Evolutionary conservation across 192 early-diverging fungal genomes (phyloP).

Genomic region (Helicostylum pulchrum): DNA sequence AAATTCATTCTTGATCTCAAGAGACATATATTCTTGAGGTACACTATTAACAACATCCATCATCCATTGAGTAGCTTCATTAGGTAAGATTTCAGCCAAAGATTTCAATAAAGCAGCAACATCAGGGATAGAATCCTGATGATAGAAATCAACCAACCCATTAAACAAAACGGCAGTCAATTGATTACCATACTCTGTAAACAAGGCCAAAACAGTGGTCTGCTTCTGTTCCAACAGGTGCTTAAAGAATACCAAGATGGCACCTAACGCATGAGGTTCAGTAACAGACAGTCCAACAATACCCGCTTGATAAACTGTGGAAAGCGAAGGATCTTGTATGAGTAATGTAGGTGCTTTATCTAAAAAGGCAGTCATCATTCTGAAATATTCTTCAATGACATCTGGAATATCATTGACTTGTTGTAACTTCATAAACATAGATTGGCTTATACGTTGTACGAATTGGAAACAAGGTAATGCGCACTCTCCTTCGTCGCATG

Average conservation of each 20-base stretch:
- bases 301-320: slow-evolving; percentile 60
- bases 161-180: slow-evolving; percentile 48
- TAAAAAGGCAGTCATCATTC: slow-evolving; percentile 47
- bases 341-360: slow-evolving; percentile 52
- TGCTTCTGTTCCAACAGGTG: slow-evolving; percentile 37
- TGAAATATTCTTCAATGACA: slow-evolving; percentile 77
- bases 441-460: slow-evolving; percentile 61
- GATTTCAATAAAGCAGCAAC: slow-evolving; percentile 49
- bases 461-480: slow-evolving; percentile 51
- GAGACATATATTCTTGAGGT: slow-evolving; percentile 41
- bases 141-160: slow-evolving; percentile 55
- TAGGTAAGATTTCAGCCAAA: slow-evolving; percentile 44
- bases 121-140: slow-evolving; percentile 52
- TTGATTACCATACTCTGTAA: slow-evolving; percentile 36
- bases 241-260: slow-evolving; percentile 49
- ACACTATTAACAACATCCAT: slow-evolving; percentile 40
- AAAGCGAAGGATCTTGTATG: slow-evolving; percentile 51
- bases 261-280: slow-evolving; percentile 44
- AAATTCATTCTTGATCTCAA: slow-evolving; percentile 49
- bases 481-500: slow-evolving; percentile 43
- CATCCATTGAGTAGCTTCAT: slow-evolving; percentile 49
- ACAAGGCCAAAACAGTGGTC: slow-evolving; percentile 19
- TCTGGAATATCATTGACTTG: slow-evolving; percentile 60
- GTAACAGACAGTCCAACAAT: slow-evolving; percentile 55
- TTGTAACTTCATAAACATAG: slow-evolving; percentile 61